phyloP scores from a whole-genome alignment of 371 early-diverging fungal genomes.

The Modicella reniformis region DNA sequence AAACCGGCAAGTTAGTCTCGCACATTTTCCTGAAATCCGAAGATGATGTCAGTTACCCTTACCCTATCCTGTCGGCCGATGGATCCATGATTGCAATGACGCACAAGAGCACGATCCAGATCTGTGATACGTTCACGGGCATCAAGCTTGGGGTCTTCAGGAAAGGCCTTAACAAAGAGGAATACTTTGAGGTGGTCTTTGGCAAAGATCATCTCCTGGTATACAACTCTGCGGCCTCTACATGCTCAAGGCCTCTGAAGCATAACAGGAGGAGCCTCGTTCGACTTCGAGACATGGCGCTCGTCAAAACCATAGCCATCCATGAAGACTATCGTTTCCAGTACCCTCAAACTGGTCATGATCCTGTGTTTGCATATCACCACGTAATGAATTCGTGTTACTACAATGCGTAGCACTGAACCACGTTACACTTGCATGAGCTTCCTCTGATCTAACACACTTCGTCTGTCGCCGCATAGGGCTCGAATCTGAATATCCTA shows the following conservation, averaged over 20 bases:
- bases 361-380: neutral
- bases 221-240: neutral
- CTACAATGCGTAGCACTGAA: neutral
- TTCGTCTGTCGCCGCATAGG: too few species aligned
- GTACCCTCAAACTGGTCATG: neutral
- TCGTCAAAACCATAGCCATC: neutral
- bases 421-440: neutral
- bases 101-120: slow-evolving; percentile 5
- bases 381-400: slow-evolving; percentile 5
- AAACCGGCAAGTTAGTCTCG: slow-evolving; percentile 10
- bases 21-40: neutral
- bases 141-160: slow-evolving; percentile 2
- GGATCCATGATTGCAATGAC: slow-evolving; percentile 23
- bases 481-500: slow-evolving; percentile 9
- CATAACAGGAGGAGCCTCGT: slow-evolving; percentile 10
- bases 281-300: neutral
- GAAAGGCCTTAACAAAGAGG: neutral
- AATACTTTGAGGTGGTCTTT: slow-evolving; percentile 13
- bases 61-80: slow-evolving; percentile 8
- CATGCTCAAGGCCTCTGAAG: neutral
- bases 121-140: slow-evolving; percentile 14
- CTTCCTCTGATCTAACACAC: too few species aligned
- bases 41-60: neutral
- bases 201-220: slow-evolving; percentile 16
- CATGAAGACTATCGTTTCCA: slow-evolving; percentile 14